Percentiles rank a stretch among this genome's conserved stretches.
phyloP scores from a whole-genome alignment of 768 basidiomycete species.

The Naematelia aurantialba region DNA sequence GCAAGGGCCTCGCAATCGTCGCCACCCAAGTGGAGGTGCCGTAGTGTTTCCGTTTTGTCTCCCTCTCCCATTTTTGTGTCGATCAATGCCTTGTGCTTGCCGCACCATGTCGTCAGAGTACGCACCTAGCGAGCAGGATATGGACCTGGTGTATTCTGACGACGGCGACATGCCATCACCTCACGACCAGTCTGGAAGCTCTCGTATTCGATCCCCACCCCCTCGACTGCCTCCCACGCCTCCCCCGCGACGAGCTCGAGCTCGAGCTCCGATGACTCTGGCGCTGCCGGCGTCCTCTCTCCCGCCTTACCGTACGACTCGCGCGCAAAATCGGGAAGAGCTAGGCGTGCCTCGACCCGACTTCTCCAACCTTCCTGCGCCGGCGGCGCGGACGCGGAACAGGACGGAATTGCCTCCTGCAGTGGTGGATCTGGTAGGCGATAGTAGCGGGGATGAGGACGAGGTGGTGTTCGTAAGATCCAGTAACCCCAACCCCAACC shows the following conservation, averaged over 20 bases:
- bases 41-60: background rate
- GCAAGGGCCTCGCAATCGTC: too few relatives aligned
- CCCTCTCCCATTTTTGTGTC: background rate
- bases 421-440: background rate
- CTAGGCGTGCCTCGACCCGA: background rate
- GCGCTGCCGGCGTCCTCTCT: background rate
- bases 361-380: background rate
- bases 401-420: background rate
- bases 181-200: background rate
- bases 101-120: background rate
- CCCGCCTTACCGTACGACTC: background rate
- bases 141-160: background rate
- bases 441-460: background rate
- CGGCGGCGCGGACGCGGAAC: background rate
- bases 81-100: background rate
- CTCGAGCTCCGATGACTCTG: background rate
- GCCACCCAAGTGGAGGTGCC: background rate
- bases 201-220: background rate
- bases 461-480: background rate
- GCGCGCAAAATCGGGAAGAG: background rate
- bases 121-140: background rate
- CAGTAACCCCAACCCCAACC: background rate
- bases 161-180: background rate
- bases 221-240: background rate
- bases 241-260: background rate